These are phyloP conservation scores for Pleochaeta shiraiana DNA, from an alignment of 2,329 filamentous ascomycete species.

Conservation along the genomic window DNA sequence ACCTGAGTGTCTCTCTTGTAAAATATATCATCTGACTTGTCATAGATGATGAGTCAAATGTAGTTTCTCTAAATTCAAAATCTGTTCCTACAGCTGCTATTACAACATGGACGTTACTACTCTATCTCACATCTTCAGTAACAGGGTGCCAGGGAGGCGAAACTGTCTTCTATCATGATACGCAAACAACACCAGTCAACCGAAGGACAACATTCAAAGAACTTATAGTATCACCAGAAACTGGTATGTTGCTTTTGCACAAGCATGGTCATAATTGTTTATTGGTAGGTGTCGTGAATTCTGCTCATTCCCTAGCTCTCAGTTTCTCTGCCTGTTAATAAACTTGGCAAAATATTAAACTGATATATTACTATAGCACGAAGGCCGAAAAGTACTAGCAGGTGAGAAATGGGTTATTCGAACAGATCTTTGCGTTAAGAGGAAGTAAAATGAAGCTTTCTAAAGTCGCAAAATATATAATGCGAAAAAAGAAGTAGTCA, in stretches of 20 bases:
- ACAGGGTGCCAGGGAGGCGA: constrained; percentile 69
- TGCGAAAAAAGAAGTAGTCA: too few relatives aligned
- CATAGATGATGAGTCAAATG: constrained; percentile 70
- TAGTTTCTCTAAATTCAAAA: constrained; percentile 33
- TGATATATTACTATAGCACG: constrained; percentile 31
- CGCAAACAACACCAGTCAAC: constrained; percentile 21
- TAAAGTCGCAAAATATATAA: too few relatives aligned
- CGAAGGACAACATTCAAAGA: constrained; percentile 16
- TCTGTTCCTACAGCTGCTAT: constrained; percentile 27
- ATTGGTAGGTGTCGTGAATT: constrained; percentile 28
- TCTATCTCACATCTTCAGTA: constrained; percentile 59
- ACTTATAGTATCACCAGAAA: constrained; percentile 51
- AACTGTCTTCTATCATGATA: constrained; percentile 74
- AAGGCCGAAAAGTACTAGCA: constrained; percentile 53
- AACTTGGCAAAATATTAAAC: background rate
- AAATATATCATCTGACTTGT: background rate
- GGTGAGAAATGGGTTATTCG: constrained; percentile 87
- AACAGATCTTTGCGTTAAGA: constrained; percentile 50
- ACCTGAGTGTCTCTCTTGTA: background rate
- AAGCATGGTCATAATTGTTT: constrained; percentile 79
- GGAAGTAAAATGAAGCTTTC: background rate
- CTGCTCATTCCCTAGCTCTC: background rate
- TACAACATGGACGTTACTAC: constrained; percentile 79
- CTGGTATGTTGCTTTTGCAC: constrained; percentile 71
- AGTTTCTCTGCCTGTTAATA: background rate